phyloP scores from a whole-genome alignment of 108 stramenopile species.

The Skeletonema tropicum region DNA sequence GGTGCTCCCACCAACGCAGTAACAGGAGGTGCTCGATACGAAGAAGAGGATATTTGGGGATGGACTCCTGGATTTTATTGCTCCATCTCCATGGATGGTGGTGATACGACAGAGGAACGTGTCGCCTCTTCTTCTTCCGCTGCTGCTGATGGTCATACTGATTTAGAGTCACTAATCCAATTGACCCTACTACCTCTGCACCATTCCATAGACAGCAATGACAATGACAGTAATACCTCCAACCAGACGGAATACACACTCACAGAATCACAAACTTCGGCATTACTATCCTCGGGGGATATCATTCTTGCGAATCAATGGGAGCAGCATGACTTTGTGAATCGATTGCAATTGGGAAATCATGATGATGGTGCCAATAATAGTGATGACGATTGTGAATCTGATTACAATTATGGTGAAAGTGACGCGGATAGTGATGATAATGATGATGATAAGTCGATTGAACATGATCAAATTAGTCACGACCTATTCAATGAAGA shows the following conservation, averaged over 20 bases:
- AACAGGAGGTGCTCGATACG: not conserved
- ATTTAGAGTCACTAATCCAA: not conserved
- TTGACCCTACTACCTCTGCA: constrained; percentile 13
- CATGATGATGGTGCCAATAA: not conserved
- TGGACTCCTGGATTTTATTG: constrained; percentile 37
- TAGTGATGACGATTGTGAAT: constrained; percentile 14
- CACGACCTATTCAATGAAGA: not conserved
- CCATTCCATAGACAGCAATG: not conserved
- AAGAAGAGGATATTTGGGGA: constrained; percentile 17
- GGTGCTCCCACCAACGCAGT: constrained; percentile 4
- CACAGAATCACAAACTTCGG: constrained; percentile 4
- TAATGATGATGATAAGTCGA: not conserved
- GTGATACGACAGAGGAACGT: not conserved
- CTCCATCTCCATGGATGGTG: not conserved
- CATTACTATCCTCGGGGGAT: constrained; percentile 23
- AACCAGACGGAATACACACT: constrained; percentile 10
- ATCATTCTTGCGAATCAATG: constrained; percentile 28
- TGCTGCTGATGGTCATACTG: not conserved
- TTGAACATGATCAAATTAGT: not conserved
- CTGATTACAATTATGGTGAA: constrained; percentile 26
- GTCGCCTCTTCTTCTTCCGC: not conserved
- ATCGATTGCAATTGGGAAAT: constrained; percentile 8
- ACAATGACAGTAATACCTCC: not conserved
- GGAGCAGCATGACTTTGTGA: constrained; percentile 29
- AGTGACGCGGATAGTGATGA: constrained; percentile 18